Evolutionary conservation across 75 land plant genomes (phyloP), one percentile per base, ranked within the genome.

Genomic region (Larix kaempferi): DNA sequence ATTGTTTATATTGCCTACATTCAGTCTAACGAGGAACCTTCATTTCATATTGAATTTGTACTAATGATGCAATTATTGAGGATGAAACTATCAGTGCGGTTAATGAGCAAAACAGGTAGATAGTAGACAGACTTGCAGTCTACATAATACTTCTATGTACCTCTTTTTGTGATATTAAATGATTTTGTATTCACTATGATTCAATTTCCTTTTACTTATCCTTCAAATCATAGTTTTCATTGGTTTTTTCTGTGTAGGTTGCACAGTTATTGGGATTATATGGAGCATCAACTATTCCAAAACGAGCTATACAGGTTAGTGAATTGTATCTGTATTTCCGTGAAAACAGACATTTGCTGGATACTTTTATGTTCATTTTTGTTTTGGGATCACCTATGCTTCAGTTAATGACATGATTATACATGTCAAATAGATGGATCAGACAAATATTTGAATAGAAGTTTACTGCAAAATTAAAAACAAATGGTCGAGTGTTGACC

Each of bases 271-370:
- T 96, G 74, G 90, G 93, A 21, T 69, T 96, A 59, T 56, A 81
- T 41, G 77, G 83, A 73, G 95, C 92, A n/a, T 91, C 95, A 29
- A 33, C 59, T 59, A 66, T 90, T 66, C 95, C 99, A 56, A 96
- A 96, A 82, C 88, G 99, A 78, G 99, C 99, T 55, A 96, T 96
- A 25, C 99, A 96, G 99, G 99, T 95, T 35, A 57, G 29, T 8
- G 19, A 37, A 54, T 57, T 54, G 29, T 10, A 39, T 73, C 17
- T 4, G 15, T 55, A 25, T 76, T 39, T 8, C 27, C 17, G 23
- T 71, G 56, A 56, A 33, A 58, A n/a, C 27, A 17, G 44, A 15
- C 35, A 13, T 35, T 37, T 26, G 22, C 10, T 56, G 21, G 23
- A 60, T 4, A 55, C 55, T 63, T 27, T n/a, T 58, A 22, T 29